phyloP scores from a whole-genome alignment of 805 yeast genomes.

The Lipomyces spencermartinsiae region DNA sequence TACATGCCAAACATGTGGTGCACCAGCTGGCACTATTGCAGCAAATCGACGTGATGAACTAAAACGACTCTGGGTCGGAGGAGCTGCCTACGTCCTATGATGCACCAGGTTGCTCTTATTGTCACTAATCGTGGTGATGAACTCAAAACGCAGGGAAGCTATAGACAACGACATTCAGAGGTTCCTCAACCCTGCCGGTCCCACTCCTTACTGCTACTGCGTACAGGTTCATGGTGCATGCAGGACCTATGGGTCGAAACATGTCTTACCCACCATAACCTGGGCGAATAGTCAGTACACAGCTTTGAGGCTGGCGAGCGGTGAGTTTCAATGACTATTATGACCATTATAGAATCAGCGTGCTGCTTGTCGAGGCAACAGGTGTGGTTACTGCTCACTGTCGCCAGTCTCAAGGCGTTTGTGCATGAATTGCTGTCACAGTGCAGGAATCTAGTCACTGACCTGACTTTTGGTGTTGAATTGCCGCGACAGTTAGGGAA shows the following conservation, averaged over 20 bases:
- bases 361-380: too few relatives aligned
- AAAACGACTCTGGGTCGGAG: too few relatives aligned
- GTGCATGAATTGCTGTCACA: not conserved
- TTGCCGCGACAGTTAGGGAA: conserved; percentile 39
- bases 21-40: too few relatives aligned
- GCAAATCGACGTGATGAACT: too few relatives aligned
- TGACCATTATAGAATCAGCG: too few relatives aligned
- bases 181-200: not conserved
- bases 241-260: not conserved
- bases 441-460: not conserved
- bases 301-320: not conserved
- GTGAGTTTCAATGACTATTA: not conserved
- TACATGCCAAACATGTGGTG: too few relatives aligned
- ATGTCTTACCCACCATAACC: not conserved
- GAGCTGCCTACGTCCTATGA: too few relatives aligned
- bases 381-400: not conserved
- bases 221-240: not conserved
- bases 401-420: not conserved
- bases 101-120: too few relatives aligned
- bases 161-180: not conserved
- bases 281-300: not conserved
- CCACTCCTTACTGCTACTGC: not conserved
- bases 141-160: too few relatives aligned
- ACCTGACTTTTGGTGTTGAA: not conserved
- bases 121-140: too few relatives aligned